phyloP scores from a whole-genome alignment of 305 asterid genomes.

The Fraxinus dipetala region DNA sequence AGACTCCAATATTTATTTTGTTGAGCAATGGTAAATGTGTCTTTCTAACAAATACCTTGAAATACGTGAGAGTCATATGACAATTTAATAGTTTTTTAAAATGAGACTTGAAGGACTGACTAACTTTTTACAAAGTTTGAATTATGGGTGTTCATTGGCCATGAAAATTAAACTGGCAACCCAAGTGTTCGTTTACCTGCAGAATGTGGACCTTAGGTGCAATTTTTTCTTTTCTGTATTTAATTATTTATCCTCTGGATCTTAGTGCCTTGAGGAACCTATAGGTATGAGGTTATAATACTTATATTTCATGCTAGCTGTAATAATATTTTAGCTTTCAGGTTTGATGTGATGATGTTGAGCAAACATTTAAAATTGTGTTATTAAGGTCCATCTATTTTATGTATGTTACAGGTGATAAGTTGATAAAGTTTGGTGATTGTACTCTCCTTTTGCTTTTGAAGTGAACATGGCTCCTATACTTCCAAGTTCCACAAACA shows the following conservation, averaged over 20 bases:
- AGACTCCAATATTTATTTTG: neutral
- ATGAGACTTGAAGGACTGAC: neutral
- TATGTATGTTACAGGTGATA: constrained; percentile 35
- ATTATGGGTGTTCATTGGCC: neutral
- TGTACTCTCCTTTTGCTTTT: constrained; percentile 20
- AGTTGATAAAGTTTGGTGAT: constrained; percentile 38
- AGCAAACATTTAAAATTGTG: neutral
- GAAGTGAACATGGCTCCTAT: constrained; percentile 57
- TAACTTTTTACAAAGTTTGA: neutral
- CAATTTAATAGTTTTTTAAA: neutral
- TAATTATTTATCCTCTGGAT: neutral
- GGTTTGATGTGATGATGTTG: neutral
- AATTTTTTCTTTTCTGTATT: neutral
- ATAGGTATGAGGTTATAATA: neutral
- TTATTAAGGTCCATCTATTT: neutral
- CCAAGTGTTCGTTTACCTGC: neutral
- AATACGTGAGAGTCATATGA: neutral
- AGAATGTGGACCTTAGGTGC: neutral
- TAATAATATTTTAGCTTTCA: neutral
- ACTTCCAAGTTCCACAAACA: constrained; percentile 46
- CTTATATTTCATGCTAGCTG: neutral
- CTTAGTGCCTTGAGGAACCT: neutral
- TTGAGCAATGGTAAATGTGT: neutral
- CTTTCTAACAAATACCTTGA: neutral
- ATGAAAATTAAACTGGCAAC: neutral